These are phyloP conservation scores for Epicoccum sorghinum DNA, from an alignment of 2,329 filamentous ascomycete genomes.

Conservation along the genomic window DNA sequence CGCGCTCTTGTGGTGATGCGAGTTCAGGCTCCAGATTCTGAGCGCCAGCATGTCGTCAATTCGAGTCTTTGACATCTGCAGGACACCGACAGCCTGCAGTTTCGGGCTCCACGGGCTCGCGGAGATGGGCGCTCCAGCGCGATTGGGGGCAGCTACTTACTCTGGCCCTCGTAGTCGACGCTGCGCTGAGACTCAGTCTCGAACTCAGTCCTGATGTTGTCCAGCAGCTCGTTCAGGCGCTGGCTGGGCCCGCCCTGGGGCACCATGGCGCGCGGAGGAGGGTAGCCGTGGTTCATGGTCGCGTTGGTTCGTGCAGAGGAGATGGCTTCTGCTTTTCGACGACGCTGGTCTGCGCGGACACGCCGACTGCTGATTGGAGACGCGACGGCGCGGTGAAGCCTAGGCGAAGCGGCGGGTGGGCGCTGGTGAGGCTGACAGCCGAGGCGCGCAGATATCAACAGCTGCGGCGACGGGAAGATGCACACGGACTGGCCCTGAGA, in stretches of 20 bases:
- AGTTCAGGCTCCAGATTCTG: too few species aligned
- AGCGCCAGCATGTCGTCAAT: too few species aligned
- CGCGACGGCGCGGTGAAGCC: conserved; percentile 28
- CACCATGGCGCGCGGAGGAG: conserved; percentile 79
- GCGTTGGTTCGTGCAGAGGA: neutral
- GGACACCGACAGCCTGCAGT: too few species aligned
- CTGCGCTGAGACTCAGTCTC: conserved; percentile 81
- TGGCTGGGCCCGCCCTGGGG: conserved; percentile 63
- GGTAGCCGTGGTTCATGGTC: conserved; percentile 71
- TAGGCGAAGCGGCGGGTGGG: conserved; percentile 14
- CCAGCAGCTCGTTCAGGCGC: conserved; percentile 89
- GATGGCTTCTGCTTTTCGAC: conserved; percentile 3
- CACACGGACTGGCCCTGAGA: conserved; percentile 25
- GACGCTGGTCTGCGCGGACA: conserved; percentile 13
- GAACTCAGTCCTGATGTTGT: conserved; percentile 89
- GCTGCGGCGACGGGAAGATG: conserved; percentile 1
- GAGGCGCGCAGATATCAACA: conserved; percentile 14
- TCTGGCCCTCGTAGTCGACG: conserved; percentile 89
- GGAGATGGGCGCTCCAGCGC: neutral
- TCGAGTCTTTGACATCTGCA: too few species aligned
- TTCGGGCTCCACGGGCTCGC: neutral
- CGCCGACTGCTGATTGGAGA: conserved; percentile 7
- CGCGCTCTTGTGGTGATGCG: neutral
- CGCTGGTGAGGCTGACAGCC: conserved; percentile 22
- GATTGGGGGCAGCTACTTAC: conserved; percentile 66